Evolutionary conservation across 1,284 basidiomycete genomes (phyloP).

Genomic region (Pseudozyma hubeiensis): DNA sequence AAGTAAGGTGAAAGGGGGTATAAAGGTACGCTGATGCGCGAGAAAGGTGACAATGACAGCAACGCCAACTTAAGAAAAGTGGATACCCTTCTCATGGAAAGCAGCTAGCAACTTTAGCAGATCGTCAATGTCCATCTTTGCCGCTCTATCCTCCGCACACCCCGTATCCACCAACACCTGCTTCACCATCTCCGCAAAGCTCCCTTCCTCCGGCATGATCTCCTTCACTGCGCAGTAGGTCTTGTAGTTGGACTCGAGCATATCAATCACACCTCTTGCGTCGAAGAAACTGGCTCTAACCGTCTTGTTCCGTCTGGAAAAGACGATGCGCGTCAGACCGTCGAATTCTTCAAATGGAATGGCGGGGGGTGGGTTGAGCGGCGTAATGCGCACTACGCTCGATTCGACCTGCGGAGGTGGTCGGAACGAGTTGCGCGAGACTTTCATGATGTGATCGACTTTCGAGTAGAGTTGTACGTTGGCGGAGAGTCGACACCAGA

Average conservation of each 20-base stretch:
- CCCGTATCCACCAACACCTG: constrained; percentile 78
- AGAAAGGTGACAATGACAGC: not conserved
- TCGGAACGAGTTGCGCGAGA: constrained; percentile 94
- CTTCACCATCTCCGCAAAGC: constrained; percentile 75
- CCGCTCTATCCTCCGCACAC: constrained; percentile 78
- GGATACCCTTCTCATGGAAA: constrained; percentile 84
- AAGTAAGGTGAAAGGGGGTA: not conserved
- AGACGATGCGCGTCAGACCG: constrained; percentile 89
- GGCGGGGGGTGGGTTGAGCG: constrained; percentile 92
- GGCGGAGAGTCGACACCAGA: constrained; percentile 94
- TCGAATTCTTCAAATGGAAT: constrained; percentile 98
- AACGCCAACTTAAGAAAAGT: constrained; percentile 74
- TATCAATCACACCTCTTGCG: constrained; percentile 92
- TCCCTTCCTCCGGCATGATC: constrained; percentile 39
- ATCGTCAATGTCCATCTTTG: constrained; percentile 87
- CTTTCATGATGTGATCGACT: constrained; percentile 96
- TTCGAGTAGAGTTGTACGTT: constrained; percentile 97
- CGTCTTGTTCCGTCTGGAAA: constrained; percentile 90
- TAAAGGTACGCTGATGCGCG: no score
- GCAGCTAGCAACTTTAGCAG: constrained; percentile 80
- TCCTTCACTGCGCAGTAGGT: constrained; percentile 88
- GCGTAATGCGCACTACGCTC: constrained; percentile 89
- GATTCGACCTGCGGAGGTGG: constrained; percentile 96
- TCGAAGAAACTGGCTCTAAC: constrained; percentile 82
- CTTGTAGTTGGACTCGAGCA: constrained; percentile 92